phyloP scores from a whole-genome alignment of 192 early-diverging fungal genomes.

The Umbelopsis ramanniana region DNA sequence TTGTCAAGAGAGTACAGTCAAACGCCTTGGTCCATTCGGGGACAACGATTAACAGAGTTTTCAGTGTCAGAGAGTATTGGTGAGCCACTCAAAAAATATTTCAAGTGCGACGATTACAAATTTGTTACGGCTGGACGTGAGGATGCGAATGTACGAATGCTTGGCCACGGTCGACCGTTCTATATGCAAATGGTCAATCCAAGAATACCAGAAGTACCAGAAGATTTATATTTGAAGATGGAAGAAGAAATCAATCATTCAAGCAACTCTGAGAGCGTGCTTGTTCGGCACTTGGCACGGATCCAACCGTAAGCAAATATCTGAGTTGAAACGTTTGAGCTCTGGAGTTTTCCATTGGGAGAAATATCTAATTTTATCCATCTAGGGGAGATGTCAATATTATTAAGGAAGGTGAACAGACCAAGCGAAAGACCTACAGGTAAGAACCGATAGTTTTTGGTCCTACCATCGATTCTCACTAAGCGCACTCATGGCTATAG shows the following conservation, averaged over 20 bases:
- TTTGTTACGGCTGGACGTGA: conserved; percentile 88
- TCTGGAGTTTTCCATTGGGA: not conserved
- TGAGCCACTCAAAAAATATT: conserved; percentile 55
- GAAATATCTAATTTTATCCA: conserved; percentile 5
- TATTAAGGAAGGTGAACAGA: conserved; percentile 78
- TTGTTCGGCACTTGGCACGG: conserved; percentile 51
- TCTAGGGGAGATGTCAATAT: conserved; percentile 54
- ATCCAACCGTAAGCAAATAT: conserved; percentile 43
- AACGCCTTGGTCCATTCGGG: conserved; percentile 81
- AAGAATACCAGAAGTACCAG: conserved; percentile 43
- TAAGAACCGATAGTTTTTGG: not conserved
- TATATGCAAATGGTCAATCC: conserved; percentile 90
- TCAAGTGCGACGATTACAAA: conserved; percentile 70
- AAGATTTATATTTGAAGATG: conserved; percentile 47
- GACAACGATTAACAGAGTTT: conserved; percentile 66
- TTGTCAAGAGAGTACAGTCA: conserved; percentile 78
- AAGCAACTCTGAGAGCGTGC: conserved; percentile 52
- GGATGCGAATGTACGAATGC: conserved; percentile 94
- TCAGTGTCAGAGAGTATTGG: conserved; percentile 85
- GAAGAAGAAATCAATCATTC: conserved; percentile 47
- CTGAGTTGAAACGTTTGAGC: not conserved
- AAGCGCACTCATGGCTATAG: conserved; percentile 24
- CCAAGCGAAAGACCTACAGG: conserved; percentile 73
- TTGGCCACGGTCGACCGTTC: conserved; percentile 90
- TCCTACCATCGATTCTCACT: not conserved